phyloP scores from a whole-genome alignment of 2,329 filamentous ascomycete genomes.

The Sarocladium brachiariae region DNA sequence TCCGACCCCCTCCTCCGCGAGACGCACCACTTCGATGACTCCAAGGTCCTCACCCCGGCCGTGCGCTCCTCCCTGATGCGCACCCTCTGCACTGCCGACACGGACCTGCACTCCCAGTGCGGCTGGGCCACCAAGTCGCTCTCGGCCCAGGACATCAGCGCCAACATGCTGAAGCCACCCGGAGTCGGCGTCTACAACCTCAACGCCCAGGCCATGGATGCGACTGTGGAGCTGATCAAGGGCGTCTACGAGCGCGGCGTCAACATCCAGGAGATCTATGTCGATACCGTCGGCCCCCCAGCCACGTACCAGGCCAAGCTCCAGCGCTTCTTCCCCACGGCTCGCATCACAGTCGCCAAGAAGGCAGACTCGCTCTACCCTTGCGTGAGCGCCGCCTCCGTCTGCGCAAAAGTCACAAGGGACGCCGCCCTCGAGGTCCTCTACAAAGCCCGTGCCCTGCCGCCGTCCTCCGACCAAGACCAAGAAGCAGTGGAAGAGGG shows the following conservation, averaged over 20 bases:
- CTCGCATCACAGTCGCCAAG: constrained; percentile 70
- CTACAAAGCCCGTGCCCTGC: constrained; percentile 39
- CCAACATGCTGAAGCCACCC: constrained; percentile 65
- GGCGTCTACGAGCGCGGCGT: constrained; percentile 71
- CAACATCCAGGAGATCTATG: constrained; percentile 82
- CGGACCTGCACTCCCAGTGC: constrained; percentile 46
- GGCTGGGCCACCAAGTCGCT: constrained; percentile 81
- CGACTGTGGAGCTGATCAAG: constrained; percentile 75
- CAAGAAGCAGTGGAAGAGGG: constrained; percentile 31
- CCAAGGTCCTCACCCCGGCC: constrained; percentile 79
- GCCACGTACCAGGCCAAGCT: constrained; percentile 77
- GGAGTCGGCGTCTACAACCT: constrained; percentile 62
- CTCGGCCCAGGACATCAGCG: constrained; percentile 75
- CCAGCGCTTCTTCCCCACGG: constrained; percentile 73
- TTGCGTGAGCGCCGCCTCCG: constrained; percentile 85
- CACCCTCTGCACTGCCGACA: constrained; percentile 59
- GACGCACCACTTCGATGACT: constrained; percentile 85
- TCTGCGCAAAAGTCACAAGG: constrained; percentile 92
- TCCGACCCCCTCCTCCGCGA: constrained; percentile 65
- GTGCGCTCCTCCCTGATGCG: constrained; percentile 66
- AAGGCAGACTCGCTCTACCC: constrained; percentile 93
- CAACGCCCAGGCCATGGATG: constrained; percentile 92
- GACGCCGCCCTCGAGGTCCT: constrained; percentile 82
- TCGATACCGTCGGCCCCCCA: constrained; percentile 88
- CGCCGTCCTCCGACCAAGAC: too few relatives aligned